Evolutionary conservation across 176 grass and related monocot genomes (phyloP).

Genomic region (Phoenix roebelenii): DNA sequence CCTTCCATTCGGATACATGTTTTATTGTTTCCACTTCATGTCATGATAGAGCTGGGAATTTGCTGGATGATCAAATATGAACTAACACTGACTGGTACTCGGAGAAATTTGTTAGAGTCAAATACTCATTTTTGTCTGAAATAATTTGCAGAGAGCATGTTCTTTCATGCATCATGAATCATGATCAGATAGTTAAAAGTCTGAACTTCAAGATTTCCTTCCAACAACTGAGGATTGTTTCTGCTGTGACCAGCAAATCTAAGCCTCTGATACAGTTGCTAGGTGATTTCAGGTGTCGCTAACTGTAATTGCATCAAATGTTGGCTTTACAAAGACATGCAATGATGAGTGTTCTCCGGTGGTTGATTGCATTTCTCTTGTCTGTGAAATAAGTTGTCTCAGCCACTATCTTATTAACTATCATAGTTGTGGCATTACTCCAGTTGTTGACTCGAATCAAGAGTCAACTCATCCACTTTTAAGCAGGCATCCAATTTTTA

Average conservation of each 20-base stretch:
- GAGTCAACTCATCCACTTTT: too few species aligned
- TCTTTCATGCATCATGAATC: neutral
- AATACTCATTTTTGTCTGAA: slow-evolving; percentile 1
- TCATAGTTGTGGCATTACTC: too few species aligned
- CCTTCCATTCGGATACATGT: too few species aligned
- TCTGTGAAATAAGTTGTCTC: too few species aligned
- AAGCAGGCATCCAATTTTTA: too few species aligned
- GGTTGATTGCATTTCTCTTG: too few species aligned
- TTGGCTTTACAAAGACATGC: neutral
- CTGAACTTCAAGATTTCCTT: neutral
- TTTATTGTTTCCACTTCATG: neutral
- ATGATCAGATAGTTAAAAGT: slow-evolving; percentile 5
- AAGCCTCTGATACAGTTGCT: neutral
- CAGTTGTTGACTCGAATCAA: too few species aligned
- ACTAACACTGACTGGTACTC: neutral
- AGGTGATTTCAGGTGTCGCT: neutral
- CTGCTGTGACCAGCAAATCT: neutral
- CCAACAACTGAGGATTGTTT: neutral
- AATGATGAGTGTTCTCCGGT: too few species aligned
- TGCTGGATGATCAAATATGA: slow-evolving; percentile 3
- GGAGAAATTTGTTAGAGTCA: neutral
- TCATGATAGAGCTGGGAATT: neutral
- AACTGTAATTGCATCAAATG: neutral
- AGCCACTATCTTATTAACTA: too few species aligned
- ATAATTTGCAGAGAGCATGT: slow-evolving; percentile 1